Evolutionary conservation across 371 early-diverging fungal genomes (phyloP), one percentile per base, ranked within the genome.

Genomic region (Entomophthora muscae): DNA sequence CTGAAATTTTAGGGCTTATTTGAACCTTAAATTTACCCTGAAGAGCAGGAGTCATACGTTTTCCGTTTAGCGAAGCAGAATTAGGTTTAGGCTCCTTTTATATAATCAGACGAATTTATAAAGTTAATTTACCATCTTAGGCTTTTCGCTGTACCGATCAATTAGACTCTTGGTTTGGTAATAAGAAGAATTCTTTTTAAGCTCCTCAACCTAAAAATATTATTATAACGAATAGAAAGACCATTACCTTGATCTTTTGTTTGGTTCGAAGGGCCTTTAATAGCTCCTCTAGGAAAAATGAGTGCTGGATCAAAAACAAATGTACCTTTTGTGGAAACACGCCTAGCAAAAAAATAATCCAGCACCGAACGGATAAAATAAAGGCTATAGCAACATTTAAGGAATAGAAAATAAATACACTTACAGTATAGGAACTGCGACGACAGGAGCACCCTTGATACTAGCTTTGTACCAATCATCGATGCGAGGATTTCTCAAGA

Each of bases 111-210:
- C n/a, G n/a, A n/a, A n/a, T n/a, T n/a, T n/a, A n/a, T n/a, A n/a
- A n/a, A n/a, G n/a, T n/a, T n/a, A n/a, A n/a, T n/a, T 67, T 60
- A 24, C 57, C 2, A 32, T 24, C 5, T 52, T 52, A 61, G 59
- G 13, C 21, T 63, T 67, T 56, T 70, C 68, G 55, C 91, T 93
- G 72, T 90, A 96, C 53, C 89, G 79, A 69, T 98, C 95, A 31
- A 98, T 72, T 42, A 98, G 74, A 21, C 78, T 88, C 68, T 91
- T 89, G 22, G 95, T 95, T 23, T 83, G 75, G 66, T 91, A 88
- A 70, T 86, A 95, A 1, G 84, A 79, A 0, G 87, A 87, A 67
- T 88, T 91, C 62, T 86, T 88, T 71, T 95, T 95, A 63, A 91
- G 69, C 66, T 90, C 89, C 52, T 93, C 90, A n/a, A 95, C 66